Evolutionary conservation across 345 rosid species (phyloP).

Genomic region (Excoecaria agallocha): DNA sequence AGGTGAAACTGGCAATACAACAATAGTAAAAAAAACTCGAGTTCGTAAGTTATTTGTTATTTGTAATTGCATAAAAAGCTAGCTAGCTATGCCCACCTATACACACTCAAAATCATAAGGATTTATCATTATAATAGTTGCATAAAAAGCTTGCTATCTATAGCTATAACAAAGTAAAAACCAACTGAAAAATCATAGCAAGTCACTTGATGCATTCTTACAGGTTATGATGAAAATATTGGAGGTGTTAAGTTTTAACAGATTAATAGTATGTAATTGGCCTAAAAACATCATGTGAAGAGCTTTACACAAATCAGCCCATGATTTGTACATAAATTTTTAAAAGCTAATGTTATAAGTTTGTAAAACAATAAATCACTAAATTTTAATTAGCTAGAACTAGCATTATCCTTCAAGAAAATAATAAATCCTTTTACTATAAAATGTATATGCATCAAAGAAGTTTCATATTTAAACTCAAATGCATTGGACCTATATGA

Average conservation of each 20-base stretch:
- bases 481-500: not conserved
- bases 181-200: not conserved
- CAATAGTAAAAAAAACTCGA: no score
- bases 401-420: not conserved
- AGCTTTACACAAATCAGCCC: not conserved
- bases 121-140: no score
- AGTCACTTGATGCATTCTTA: not conserved
- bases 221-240: not conserved
- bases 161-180: no score
- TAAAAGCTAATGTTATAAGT: not conserved
- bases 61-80: no score
- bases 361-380: not conserved
- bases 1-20: no score
- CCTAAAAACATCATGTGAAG: not conserved
- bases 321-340: not conserved
- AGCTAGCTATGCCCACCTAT: no score
- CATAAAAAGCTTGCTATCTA: no score
- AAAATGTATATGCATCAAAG: not conserved
- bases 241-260: not conserved
- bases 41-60: no score
- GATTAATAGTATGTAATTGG: not conserved
- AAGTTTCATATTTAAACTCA: not conserved
- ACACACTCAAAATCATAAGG: no score
- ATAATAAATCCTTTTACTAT: not conserved
- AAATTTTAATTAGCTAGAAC: not conserved